These are phyloP conservation scores for Suillus discolor DNA, from an alignment of 768 basidiomycete species.

Conservation along the genomic window DNA sequence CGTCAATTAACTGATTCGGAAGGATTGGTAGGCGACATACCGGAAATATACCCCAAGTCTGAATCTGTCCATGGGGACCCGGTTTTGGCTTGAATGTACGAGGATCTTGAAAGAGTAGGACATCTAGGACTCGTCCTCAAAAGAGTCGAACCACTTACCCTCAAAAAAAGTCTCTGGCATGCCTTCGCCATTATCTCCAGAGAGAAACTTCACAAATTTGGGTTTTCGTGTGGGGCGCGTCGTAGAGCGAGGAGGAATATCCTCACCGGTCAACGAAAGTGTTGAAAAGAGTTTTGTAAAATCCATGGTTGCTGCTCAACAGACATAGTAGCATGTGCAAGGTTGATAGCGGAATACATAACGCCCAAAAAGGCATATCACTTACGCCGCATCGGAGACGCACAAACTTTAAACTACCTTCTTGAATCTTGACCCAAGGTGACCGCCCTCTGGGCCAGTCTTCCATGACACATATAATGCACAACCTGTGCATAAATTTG, in stretches of 20 bases:
- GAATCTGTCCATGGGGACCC: slow-evolving; percentile 31
- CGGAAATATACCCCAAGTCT: slow-evolving; percentile 34
- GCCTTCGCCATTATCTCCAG: slow-evolving; percentile 27
- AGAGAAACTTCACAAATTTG: slow-evolving; percentile 25
- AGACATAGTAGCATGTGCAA: neutral
- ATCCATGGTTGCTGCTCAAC: slow-evolving; percentile 1
- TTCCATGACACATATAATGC: neutral
- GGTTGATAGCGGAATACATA: too few relatives aligned
- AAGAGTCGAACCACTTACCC: slow-evolving; percentile 18
- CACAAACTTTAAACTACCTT: neutral
- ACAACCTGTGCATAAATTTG: neutral
- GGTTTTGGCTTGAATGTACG: slow-evolving; percentile 10
- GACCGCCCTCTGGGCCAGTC: neutral
- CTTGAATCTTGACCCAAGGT: neutral
- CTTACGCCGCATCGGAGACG: neutral
- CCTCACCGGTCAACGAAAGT: neutral
- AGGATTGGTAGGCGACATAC: slow-evolving; percentile 11
- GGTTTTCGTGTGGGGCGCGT: neutral
- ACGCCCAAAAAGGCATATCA: neutral
- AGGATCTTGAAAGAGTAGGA: slow-evolving; percentile 10
- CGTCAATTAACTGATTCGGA: neutral
- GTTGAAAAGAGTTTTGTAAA: neutral
- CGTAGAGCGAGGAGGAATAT: neutral
- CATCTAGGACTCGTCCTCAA: slow-evolving; percentile 15
- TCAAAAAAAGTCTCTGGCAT: slow-evolving; percentile 29